Evolutionary conservation across 805 yeast genomes (phyloP).

Genomic region (Teunomyces panamensis): DNA sequence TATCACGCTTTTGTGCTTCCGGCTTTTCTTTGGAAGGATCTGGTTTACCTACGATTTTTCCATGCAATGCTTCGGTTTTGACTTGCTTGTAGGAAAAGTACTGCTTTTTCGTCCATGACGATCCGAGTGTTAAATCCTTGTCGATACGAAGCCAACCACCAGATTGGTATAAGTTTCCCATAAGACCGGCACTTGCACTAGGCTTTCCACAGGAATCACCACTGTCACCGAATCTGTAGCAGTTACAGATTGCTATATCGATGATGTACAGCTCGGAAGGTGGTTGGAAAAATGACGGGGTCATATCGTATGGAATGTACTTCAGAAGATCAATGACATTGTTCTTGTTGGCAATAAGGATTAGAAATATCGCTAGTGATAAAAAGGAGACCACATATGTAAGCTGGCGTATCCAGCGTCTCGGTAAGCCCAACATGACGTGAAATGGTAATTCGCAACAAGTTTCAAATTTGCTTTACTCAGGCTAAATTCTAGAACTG

Average conservation of each 20-base stretch:
- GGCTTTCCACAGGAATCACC: slow-evolving; percentile 28
- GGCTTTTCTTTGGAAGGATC: neutral
- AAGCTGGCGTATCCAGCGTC: slow-evolving; percentile 28
- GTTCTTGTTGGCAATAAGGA: slow-evolving; percentile 39
- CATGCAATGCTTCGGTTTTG: slow-evolving; percentile 17
- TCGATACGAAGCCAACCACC: slow-evolving; percentile 42
- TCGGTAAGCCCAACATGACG: slow-evolving; percentile 25
- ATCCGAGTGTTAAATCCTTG: slow-evolving; percentile 47
- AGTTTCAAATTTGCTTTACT: too few species aligned
- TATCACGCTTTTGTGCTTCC: neutral
- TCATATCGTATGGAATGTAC: slow-evolving; percentile 5
- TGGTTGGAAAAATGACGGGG: slow-evolving; percentile 35
- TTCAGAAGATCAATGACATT: slow-evolving; percentile 38
- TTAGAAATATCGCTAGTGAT: slow-evolving; percentile 17
- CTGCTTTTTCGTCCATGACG: slow-evolving; percentile 41
- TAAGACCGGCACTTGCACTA: slow-evolving; percentile 16
- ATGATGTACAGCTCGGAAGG: slow-evolving; percentile 35
- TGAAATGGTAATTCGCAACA: neutral
- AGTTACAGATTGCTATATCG: slow-evolving; percentile 40
- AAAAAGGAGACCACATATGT: slow-evolving; percentile 18
- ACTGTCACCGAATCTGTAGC: slow-evolving; percentile 24
- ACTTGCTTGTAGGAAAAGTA: slow-evolving; percentile 35
- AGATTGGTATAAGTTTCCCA: slow-evolving; percentile 19
- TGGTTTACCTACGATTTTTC: slow-evolving; percentile 4
- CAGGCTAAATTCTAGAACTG: too few species aligned